phyloP scores from a whole-genome alignment of 495 filamentous ascomycete species.

The Aspergillus mulundensis region DNA sequence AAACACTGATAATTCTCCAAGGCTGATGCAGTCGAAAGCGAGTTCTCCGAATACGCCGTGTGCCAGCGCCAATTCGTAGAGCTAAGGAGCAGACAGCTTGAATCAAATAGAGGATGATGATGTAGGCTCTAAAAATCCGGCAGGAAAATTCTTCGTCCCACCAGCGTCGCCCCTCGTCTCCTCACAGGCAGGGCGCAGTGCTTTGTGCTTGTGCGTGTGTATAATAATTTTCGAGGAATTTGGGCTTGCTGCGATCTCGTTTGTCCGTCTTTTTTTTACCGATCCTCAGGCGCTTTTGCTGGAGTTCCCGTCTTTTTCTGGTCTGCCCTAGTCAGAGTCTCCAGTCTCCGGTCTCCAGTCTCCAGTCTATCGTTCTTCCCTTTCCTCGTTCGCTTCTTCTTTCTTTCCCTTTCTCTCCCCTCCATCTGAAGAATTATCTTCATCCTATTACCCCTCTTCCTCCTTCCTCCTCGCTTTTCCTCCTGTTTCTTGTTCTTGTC shows the following conservation, averaged over 20 bases:
- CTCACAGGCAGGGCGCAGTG: slow-evolving; percentile 14
- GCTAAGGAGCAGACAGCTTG: background rate
- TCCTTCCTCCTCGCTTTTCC: slow-evolving; percentile 32
- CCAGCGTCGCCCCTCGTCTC: slow-evolving; percentile 23
- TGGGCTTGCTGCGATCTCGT: slow-evolving; percentile 12
- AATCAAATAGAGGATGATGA: background rate
- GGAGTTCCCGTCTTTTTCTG: slow-evolving; percentile 21
- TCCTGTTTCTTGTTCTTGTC: slow-evolving; percentile 37
- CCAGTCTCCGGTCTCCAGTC: background rate
- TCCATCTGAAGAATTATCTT: slow-evolving; percentile 32
- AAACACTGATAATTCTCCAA: background rate
- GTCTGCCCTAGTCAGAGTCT: slow-evolving; percentile 21
- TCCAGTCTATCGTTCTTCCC: slow-evolving; percentile 22
- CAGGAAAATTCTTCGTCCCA: slow-evolving; percentile 20
- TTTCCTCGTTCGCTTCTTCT: slow-evolving; percentile 15
- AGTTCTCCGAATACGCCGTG: background rate
- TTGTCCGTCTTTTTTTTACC: slow-evolving; percentile 20
- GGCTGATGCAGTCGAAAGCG: background rate
- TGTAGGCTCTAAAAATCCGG: background rate
- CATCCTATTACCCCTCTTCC: slow-evolving; percentile 41
- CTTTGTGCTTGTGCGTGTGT: slow-evolving; percentile 17
- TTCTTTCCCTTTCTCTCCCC: slow-evolving; percentile 29
- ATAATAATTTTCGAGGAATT: slow-evolving; percentile 16
- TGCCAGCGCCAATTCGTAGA: background rate
- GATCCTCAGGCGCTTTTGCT: slow-evolving; percentile 12